These are phyloP conservation scores for Ophiostoma novo-ulmi DNA, from an alignment of 2,329 filamentous ascomycete species.

Conservation along the genomic window DNA sequence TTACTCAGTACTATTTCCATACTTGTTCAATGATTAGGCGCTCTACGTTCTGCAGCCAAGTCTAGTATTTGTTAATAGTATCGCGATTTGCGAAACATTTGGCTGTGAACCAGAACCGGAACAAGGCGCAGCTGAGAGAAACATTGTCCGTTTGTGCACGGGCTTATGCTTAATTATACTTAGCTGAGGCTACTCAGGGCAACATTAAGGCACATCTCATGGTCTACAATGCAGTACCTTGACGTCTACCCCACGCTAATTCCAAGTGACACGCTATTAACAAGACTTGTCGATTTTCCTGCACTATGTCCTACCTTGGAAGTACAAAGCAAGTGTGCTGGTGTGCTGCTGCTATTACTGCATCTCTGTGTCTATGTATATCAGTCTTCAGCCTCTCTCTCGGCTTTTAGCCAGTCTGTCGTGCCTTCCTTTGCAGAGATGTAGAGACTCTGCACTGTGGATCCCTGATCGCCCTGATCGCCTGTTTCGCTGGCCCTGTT, in stretches of 20 bases:
- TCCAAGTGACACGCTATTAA: neutral
- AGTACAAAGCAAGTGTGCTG: neutral
- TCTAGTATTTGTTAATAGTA: neutral
- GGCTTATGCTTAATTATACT: neutral
- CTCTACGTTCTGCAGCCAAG: neutral
- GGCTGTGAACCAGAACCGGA: neutral
- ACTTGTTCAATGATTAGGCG: neutral
- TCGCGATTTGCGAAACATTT: neutral
- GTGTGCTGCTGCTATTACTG: neutral
- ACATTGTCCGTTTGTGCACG: neutral
- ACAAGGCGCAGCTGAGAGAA: neutral
- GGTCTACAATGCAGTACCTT: neutral
- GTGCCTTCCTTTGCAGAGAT: neutral
- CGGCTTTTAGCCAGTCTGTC: neutral
- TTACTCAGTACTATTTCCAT: neutral
- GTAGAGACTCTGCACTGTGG: neutral
- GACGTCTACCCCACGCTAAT: neutral
- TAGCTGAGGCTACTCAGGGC: too few species aligned
- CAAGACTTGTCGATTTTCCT: neutral
- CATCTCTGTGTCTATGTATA: neutral
- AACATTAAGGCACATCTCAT: too few species aligned
- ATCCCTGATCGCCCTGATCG: neutral
- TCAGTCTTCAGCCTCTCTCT: neutral
- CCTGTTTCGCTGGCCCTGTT: slow-evolving; percentile 7
- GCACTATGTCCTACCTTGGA: neutral